A percentile compares a stretch with the other conserved stretches of the same genome.
These are phyloP conservation scores for Penicillium sp. DNA, from an alignment of 2,329 filamentous ascomycete genomes.

Conservation along the genomic window DNA sequence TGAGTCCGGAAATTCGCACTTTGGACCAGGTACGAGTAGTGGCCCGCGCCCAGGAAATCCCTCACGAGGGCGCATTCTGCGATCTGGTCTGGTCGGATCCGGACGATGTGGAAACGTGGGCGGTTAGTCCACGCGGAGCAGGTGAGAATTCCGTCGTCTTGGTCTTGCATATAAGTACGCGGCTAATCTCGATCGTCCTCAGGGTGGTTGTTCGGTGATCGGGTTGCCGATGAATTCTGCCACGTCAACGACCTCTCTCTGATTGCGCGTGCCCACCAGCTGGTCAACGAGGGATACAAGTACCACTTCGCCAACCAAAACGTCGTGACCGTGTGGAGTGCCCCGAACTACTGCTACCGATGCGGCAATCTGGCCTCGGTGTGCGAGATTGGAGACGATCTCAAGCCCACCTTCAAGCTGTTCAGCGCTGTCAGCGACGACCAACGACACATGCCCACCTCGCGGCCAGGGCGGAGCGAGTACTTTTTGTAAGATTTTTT, in stretches of 20 bases:
- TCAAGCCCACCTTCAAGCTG: constrained; percentile 78
- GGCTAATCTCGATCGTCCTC: neutral
- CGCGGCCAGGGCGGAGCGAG: constrained; percentile 48
- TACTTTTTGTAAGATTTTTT: constrained; percentile 47
- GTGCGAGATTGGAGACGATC: constrained; percentile 81
- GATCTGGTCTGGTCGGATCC: constrained; percentile 75
- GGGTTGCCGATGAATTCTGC: constrained; percentile 72
- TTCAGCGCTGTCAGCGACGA: constrained; percentile 49
- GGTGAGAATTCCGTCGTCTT: constrained; percentile 46
- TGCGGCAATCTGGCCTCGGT: constrained; percentile 89
- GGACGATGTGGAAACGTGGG: constrained; percentile 68
- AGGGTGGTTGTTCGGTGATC: constrained; percentile 65
- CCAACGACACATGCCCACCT: constrained; percentile 45
- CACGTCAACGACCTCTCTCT: constrained; percentile 70
- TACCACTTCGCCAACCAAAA: constrained; percentile 95
- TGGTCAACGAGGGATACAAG: constrained; percentile 77
- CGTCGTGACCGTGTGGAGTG: constrained; percentile 77
- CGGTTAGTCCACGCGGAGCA: constrained; percentile 65
- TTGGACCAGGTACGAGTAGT: constrained; percentile 73
- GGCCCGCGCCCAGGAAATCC: constrained; percentile 71
- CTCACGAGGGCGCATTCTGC: constrained; percentile 73
- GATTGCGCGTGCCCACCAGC: constrained; percentile 70
- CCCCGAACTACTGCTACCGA: constrained; percentile 94
- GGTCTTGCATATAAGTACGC: constrained; percentile 39
- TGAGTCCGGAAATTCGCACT: constrained; percentile 70